Evolutionary conservation across 768 basidiomycete genomes (phyloP), one percentile per base, ranked within the genome.

Genomic region (Calocybe gangraenosa): DNA sequence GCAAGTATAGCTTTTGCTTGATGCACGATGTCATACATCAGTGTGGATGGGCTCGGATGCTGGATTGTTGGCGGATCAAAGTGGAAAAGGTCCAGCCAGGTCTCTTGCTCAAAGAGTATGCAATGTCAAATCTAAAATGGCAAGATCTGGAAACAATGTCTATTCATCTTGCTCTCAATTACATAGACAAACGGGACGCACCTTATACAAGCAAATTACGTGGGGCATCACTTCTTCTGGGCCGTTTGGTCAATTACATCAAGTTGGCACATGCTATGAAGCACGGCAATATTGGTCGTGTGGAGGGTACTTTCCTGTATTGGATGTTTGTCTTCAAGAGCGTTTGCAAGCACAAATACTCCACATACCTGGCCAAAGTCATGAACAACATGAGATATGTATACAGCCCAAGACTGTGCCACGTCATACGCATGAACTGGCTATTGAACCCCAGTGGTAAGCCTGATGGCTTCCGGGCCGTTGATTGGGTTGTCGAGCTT

Each of bases 161-260:
- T 3, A 7, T 17, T 17, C 19, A 19, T 7, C 37, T 37, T 20
- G 37, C 37, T 3, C 17, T 7, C 7, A 14, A 37, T 5, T 37
- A 37, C 19, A 19, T 37, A 11, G 17, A 14, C 10, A 19, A 37
- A 20, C 18, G 7, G 37, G n/a, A n/a, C n/a, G 9, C 37, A 37
- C 9, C 37, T 17, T 17, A 37, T 5, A 7, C 61, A 3, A 67
- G 69, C 42, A 13, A 59, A 19, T 55, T 60, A 10, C 48, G 47
- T 6, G 63, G 66, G 44, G 70, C 71, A 36, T 42, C 44, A 1
- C 21, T 64, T 19, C 44, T 67, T 0, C 22, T 52, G 3, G 57
- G 62, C 18, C 65, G 65, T 28, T 47, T 63, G 1, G 33, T 68
- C 3, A 53, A 71, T 0, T 73, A 73, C 37, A 61, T 66, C 18